Evolutionary conservation across 2,329 filamentous ascomycete genomes (phyloP).

Genomic region (Aureobasidium melanogenum): DNA sequence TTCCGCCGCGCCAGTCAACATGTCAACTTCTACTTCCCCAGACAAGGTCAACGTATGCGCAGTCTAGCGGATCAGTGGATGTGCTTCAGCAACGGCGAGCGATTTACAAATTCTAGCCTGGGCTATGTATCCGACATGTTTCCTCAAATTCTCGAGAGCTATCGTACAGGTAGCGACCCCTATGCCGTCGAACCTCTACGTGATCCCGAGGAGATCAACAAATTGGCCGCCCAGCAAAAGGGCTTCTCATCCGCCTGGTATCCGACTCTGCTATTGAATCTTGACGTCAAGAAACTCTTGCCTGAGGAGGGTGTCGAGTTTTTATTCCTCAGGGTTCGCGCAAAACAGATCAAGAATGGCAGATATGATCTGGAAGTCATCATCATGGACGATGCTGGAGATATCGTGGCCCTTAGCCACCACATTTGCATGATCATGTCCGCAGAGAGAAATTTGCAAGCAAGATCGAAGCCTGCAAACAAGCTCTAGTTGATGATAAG

Average conservation of each 20-base stretch:
- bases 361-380: conserved; percentile 66
- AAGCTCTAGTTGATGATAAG: conserved; percentile 4
- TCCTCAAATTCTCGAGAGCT: conserved; percentile 53
- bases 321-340: conserved; percentile 56
- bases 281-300: conserved; percentile 68
- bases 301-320: conserved; percentile 62
- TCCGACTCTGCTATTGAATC: conserved; percentile 63
- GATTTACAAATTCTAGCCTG: conserved; percentile 57
- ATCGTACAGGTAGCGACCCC: conserved; percentile 25
- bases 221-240: conserved; percentile 19
- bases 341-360: conserved; percentile 61
- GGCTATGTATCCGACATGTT: conserved; percentile 62
- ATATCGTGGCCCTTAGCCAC: conserved; percentile 58
- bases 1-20: conserved; percentile 44
- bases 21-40: conserved; percentile 45
- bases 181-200: conserved; percentile 22
- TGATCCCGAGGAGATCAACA: conserved; percentile 20
- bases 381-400: conserved; percentile 54
- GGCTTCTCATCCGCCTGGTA: conserved; percentile 53
- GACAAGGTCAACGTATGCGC: conserved; percentile 32
- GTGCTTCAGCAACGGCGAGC: conserved; percentile 49
- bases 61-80: conserved; percentile 58
- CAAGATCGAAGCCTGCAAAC: conserved; percentile 27
- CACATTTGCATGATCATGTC: conserved; percentile 59
- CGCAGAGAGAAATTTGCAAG: conserved; percentile 54